Percentiles rank a stretch among this genome's conserved stretches.
phyloP scores from a whole-genome alignment of 2,329 filamentous ascomycete species.

The Claviceps pusilla region DNA sequence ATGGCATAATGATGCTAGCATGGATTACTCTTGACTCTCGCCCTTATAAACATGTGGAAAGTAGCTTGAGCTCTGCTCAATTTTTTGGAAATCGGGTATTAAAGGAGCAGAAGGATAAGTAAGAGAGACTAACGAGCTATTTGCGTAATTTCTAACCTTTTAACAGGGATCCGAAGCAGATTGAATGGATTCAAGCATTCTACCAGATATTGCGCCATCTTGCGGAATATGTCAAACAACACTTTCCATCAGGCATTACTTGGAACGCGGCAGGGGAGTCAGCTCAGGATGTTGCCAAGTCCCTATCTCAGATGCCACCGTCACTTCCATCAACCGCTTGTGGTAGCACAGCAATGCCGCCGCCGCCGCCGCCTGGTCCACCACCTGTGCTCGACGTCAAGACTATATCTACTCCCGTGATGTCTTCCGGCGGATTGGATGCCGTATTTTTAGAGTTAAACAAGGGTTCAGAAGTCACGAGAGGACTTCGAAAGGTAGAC shows the following conservation, averaged over 20 bases:
- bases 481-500: slow-evolving; percentile 83
- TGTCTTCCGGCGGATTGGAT: slow-evolving; percentile 49
- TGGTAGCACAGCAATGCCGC: slow-evolving; percentile 38
- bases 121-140: slow-evolving; percentile 5
- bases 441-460: slow-evolving; percentile 90
- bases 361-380: slow-evolving; percentile 57
- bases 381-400: slow-evolving; percentile 50
- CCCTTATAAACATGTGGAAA: slow-evolving; percentile 72
- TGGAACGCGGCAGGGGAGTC: slow-evolving; percentile 75
- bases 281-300: slow-evolving; percentile 49
- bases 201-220: slow-evolving; percentile 81
- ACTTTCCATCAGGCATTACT: slow-evolving; percentile 62
- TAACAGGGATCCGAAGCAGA: slow-evolving; percentile 57
- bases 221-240: slow-evolving; percentile 67
- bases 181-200: slow-evolving; percentile 85
- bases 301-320: slow-evolving; percentile 27
- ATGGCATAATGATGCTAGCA: slow-evolving; percentile 75
- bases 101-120: slow-evolving; percentile 71
- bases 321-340: slow-evolving; percentile 35
- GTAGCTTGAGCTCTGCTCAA: slow-evolving; percentile 69
- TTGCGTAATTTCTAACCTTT: slow-evolving; percentile 1
- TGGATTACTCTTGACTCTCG: slow-evolving; percentile 80
- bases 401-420: slow-evolving; percentile 20
- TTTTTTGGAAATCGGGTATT: slow-evolving; percentile 92
- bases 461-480: slow-evolving; percentile 74